Conservation (phyloP, 768 basidiomycete species). For the Astraeus odoratus region DNA sequence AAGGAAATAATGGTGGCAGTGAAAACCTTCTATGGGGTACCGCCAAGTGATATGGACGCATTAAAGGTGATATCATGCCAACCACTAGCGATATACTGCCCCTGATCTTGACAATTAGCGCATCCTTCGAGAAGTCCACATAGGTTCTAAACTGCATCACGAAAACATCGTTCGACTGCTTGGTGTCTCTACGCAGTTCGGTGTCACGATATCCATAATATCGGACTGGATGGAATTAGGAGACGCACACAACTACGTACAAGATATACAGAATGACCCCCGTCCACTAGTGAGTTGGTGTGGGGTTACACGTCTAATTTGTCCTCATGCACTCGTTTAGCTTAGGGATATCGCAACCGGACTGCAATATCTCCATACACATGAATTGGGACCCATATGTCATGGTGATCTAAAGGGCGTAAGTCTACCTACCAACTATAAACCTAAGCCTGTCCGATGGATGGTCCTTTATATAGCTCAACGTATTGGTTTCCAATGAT, state of each 20-base stretch:
- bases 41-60: background rate
- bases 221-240: background rate
- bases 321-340: background rate
- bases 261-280: background rate
- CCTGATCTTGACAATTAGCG: conserved; percentile 4
- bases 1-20: background rate
- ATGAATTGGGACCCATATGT: background rate
- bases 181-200: conserved; percentile 4
- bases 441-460: background rate
- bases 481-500: background rate
- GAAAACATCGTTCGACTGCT: conserved; percentile 15
- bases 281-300: background rate
- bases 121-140: conserved; percentile 12
- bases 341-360: background rate
- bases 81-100: too few relatives aligned
- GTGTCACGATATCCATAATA: background rate
- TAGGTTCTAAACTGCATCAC: conserved; percentile 16
- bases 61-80: background rate
- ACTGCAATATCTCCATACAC: background rate
- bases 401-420: background rate
- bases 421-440: background rate
- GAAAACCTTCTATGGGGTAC: background rate
- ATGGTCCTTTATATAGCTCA: background rate
- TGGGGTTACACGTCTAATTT: too few relatives aligned
- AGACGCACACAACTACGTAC: background rate